Base-by-base conservation (phyloP, 345 rosid species). In the Noccaea bulbosa region DNA sequence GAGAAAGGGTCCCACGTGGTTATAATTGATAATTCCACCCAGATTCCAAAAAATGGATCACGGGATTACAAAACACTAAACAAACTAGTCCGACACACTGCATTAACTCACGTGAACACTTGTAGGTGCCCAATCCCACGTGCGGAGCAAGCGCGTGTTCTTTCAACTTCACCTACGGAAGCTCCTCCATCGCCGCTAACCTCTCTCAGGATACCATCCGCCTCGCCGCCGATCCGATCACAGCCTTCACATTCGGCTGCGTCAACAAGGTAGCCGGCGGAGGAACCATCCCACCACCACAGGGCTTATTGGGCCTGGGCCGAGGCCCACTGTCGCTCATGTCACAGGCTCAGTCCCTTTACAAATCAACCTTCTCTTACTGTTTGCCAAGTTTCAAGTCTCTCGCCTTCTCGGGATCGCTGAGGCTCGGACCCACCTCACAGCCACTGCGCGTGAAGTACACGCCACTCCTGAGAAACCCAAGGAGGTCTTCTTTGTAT, bases 371-470 rank as follows among this genome's bases (percentile, higher is more conserved):
- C 2, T 91, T 93, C 81, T 93, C 98, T 0, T 93, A 88, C 51
- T 93, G 98, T 79, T 77, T 93, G 79, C 98, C 98, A 1, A 89
- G 86, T 78, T 84, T 85, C 72, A 87, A 70, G 87, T 73, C 96
- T 0, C 64, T 77, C 0, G 82, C 81, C 64, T 93, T 91, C 79
- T 83, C 98, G 11, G 97, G 98, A 61, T 83, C 98, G 6, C 41
- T 93, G 44, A 81, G 92, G 55, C 90, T 93, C 39, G 97, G 98
- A 3, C 98, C 97, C 3, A 67, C 33, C 8, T 91, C 85, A 0
- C 98, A 93, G 81, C 98, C 98, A 20, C 52, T 33, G 50, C 86
- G 81, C 39, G 81, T 91, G 45, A 91, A 87, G 83, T 83, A 52
- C 72, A 93, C 96, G 11, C 91, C 84, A 0, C 72, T 93, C 81